Evolutionary conservation across 371 early-diverging fungal species (phyloP).

Genomic region (Blakeslea trispora): DNA sequence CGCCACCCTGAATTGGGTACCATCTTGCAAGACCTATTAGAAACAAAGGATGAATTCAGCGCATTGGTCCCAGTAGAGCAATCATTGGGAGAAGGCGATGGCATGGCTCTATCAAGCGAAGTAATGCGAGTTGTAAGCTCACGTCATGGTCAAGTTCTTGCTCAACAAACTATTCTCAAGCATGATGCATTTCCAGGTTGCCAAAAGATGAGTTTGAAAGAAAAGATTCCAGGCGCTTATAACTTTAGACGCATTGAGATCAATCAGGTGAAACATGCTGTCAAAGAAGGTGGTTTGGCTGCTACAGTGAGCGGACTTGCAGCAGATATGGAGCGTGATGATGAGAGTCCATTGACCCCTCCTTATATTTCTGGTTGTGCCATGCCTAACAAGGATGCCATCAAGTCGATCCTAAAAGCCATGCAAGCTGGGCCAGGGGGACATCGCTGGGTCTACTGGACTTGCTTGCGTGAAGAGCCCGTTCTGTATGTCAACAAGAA

Average conservation of each 20-base stretch:
- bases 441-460: slow-evolving; percentile 56
- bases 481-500: slow-evolving; percentile 66
- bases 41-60: slow-evolving; percentile 26
- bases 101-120: slow-evolving; percentile 66
- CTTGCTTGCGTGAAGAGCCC: slow-evolving; percentile 72
- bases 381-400: slow-evolving; percentile 64
- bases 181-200: slow-evolving; percentile 75
- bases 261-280: slow-evolving; percentile 40
- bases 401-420: slow-evolving; percentile 42
- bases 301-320: slow-evolving; percentile 51
- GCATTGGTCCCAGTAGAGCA: slow-evolving; percentile 61
- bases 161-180: slow-evolving; percentile 68
- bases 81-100: slow-evolving; percentile 60
- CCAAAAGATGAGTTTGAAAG: slow-evolving; percentile 66
- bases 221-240: slow-evolving; percentile 69
- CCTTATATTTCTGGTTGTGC: slow-evolving; percentile 36
- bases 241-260: slow-evolving; percentile 64
- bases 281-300: slow-evolving; percentile 48
- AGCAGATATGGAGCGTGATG: slow-evolving; percentile 42
- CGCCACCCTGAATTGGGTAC: slow-evolving; percentile 63
- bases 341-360: slow-evolving; percentile 14
- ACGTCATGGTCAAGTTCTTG: slow-evolving; percentile 65
- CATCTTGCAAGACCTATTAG: slow-evolving; percentile 53
- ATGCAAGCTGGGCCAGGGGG: slow-evolving; percentile 56
- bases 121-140: slow-evolving; percentile 61